Evolutionary conservation across 2,329 filamentous ascomycete species (phyloP), one percentile per base, ranked within the genome.

Genomic region (Tolypocladium tundrense): DNA sequence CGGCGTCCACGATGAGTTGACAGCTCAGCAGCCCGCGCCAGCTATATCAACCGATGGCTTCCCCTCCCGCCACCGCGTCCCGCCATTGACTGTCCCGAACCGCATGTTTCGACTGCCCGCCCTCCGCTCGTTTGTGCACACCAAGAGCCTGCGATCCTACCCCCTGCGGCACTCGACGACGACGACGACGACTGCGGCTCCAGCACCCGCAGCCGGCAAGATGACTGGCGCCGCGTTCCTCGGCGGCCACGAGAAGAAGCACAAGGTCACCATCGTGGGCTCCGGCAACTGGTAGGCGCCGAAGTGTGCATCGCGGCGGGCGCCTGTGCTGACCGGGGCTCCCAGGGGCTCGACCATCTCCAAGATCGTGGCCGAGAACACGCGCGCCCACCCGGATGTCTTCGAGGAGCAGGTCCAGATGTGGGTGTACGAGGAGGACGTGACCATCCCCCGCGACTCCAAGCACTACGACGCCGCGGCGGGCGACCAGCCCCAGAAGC

Each of bases 351-450:
- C 91, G 60, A 96, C 94, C 60, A 97, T 99, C 74, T 87, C 92
- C 71, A 99, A 99, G 77, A 95, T 99, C 61, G 84, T 97, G 56
- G 92, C 92, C 65, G 93, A 99, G 74, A 99, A 96, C 76, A 88
- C 91, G 42, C 84, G 82, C 61, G 85, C 82, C 63, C 80, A 96
- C 75, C 81, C 86, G 11, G 82, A 91, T 37, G 70, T 97, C 51
- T 99, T 97, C 70, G 90, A 97, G 69, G 79, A 87, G 71, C 80
- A 91, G 61, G 91, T 99, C 56, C 90, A 96, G 75, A 97, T 99
- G 94, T 99, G 94, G 94, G 95, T 99, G 68, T 97, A 86, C 70
- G 94, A 99, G 75, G 94, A 99, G 74, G 84, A 96, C 31, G 86
- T 96, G 62, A 82, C 83, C 57, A 79, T 96, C 48, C 76, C 88